Percentiles rank a stretch among this genome's conserved stretches.
Evolutionary conservation across 495 filamentous ascomycete genomes (phyloP).

Genomic region (Tuber melanosporum): DNA sequence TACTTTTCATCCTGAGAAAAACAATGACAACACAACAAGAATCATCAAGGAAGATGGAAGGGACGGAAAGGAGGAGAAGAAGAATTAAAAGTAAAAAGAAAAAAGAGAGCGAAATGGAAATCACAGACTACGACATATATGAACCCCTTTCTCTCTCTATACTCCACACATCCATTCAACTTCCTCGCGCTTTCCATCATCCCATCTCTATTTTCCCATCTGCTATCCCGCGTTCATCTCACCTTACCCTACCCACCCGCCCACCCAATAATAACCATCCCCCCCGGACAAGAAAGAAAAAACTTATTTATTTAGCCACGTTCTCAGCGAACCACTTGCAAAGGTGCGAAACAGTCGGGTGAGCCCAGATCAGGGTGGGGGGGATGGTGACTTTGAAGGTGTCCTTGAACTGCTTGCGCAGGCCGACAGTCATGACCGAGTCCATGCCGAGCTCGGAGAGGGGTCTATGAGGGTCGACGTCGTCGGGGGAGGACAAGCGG

Average conservation of each 20-base stretch:
- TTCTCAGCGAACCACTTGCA: slow-evolving; percentile 42
- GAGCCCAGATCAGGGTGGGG: slow-evolving; percentile 46
- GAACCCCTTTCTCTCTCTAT: neutral
- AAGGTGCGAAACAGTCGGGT: slow-evolving; percentile 45
- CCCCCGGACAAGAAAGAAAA: neutral
- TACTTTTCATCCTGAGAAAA: slow-evolving; percentile 2
- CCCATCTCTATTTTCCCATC: neutral
- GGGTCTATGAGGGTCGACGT: slow-evolving; percentile 43
- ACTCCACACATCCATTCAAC: neutral
- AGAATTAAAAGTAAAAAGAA: neutral
- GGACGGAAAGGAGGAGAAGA: neutral
- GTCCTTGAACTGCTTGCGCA: slow-evolving; percentile 45
- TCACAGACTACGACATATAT: slow-evolving; percentile 4
- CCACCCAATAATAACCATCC: neutral
- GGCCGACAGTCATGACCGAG: slow-evolving; percentile 46
- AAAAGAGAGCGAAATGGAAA: neutral
- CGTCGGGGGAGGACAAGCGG: slow-evolving; percentile 21
- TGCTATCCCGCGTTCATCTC: neutral
- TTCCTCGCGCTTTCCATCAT: neutral
- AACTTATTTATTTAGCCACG: neutral
- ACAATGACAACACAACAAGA: neutral
- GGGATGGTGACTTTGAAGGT: slow-evolving; percentile 44
- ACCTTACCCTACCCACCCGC: neutral
- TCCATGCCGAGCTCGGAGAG: slow-evolving; percentile 47
- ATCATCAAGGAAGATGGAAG: neutral